Evolutionary conservation across 2,329 filamentous ascomycete genomes (phyloP).

Genomic region (Colletotrichum viniferum): DNA sequence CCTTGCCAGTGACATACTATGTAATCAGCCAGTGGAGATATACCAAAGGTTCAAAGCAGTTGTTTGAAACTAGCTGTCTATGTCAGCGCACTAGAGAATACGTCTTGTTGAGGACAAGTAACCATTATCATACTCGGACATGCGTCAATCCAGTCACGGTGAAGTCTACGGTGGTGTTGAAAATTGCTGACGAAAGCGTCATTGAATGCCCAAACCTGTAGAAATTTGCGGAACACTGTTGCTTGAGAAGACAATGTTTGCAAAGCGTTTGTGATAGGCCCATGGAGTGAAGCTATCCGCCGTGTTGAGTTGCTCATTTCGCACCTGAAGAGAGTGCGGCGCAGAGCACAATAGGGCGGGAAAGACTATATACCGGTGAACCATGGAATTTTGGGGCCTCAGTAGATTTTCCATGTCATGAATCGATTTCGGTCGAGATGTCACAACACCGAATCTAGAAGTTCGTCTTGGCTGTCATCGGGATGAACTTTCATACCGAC

Average conservation of each 20-base stretch:
- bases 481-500: not conserved
- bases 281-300: not conserved
- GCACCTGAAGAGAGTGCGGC: fast-evolving
- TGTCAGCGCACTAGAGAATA: not conserved
- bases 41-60: not conserved
- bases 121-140: fast-evolving
- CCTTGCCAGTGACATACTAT: not conserved
- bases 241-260: not conserved
- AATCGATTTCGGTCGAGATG: not conserved
- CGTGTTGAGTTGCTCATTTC: not conserved
- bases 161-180: not conserved
- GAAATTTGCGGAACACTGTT: fast-evolving
- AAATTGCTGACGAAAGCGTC: not conserved
- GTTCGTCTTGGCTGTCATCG: not conserved
- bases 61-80: fast-evolving
- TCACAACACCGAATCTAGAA: not conserved
- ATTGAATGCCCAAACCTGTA: fast-evolving
- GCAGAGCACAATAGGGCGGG: fast-evolving
- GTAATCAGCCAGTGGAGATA: not conserved
- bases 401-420: not conserved
- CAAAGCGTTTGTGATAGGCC: not conserved
- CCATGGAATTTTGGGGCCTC: fast-evolving
- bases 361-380: not conserved
- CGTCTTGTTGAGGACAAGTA: not conserved
- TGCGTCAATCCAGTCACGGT: not conserved